Evolutionary conservation across 257 asterid genomes (phyloP).

Genomic region (Cynanchum wilfordii): DNA sequence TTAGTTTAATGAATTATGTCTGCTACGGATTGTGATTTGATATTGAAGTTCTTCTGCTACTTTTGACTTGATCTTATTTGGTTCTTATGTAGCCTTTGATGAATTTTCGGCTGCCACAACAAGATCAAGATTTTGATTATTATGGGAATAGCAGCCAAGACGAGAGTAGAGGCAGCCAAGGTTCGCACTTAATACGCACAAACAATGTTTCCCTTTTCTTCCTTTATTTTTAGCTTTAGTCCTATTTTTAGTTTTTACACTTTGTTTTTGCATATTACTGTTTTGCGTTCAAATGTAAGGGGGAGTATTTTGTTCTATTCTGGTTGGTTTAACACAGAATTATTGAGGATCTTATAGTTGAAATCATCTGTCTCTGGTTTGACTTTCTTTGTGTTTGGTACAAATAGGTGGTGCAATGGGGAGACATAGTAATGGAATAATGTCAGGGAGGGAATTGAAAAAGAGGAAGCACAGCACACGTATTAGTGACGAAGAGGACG

Average conservation of each 20-base stretch:
- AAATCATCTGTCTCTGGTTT: conserved; percentile 17
- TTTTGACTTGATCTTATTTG: conserved; percentile 14
- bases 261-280: not conserved
- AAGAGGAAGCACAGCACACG: conserved; percentile 63
- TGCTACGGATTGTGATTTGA: not conserved
- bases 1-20: not conserved
- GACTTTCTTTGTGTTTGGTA: conserved; percentile 17
- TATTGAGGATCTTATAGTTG: conserved; percentile 6
- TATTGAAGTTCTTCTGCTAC: too few relatives aligned
- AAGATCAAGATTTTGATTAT: conserved; percentile 80
- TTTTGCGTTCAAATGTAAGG: not conserved
- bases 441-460: conserved; percentile 59
- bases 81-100: conserved; percentile 65
- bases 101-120: conserved; percentile 92
- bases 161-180: conserved; percentile 95
- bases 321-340: conserved; percentile 7
- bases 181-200: conserved; percentile 13
- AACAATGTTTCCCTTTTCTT: not conserved
- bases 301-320: not conserved
- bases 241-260: not conserved
- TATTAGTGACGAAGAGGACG: conserved; percentile 77
- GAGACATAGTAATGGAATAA: conserved; percentile 50
- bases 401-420: conserved; percentile 48
- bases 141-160: conserved; percentile 95
- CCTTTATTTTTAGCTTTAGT: conserved; percentile 8